Percentiles rank a stretch among this genome's conserved stretches.
These are phyloP conservation scores for Themeda triandra DNA, from an alignment of 176 grass and related monocot genomes.

Conservation along the genomic window DNA sequence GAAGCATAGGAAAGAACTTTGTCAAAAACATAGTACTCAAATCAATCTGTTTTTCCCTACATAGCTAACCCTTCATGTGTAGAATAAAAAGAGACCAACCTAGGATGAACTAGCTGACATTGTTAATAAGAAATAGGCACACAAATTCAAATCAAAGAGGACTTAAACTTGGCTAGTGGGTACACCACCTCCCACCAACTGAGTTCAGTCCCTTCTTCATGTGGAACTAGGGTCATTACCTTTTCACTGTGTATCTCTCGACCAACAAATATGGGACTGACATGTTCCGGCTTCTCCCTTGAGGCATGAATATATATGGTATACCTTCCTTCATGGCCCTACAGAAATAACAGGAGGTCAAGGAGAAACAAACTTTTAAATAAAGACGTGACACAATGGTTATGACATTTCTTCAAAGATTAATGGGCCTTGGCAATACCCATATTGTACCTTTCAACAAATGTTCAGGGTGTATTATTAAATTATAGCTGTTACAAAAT, in stretches of 20 bases:
- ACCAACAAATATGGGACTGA: slow-evolving; percentile 76
- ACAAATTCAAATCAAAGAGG: neutral
- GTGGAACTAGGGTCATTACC: slow-evolving; percentile 37
- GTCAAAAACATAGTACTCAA: slow-evolving; percentile 1
- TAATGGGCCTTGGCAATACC: neutral
- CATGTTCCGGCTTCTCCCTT: slow-evolving; percentile 72
- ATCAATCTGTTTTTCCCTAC: slow-evolving; percentile 3
- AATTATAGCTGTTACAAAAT: neutral
- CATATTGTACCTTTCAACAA: neutral
- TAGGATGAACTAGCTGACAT: neutral
- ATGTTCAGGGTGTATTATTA: neutral
- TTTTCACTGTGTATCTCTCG: slow-evolving; percentile 83
- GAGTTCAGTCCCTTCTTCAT: neutral
- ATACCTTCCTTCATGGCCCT: slow-evolving; percentile 88
- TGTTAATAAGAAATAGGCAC: neutral
- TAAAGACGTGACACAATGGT: neutral
- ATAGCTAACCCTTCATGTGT: neutral
- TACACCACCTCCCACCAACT: neutral
- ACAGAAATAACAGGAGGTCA: slow-evolving; percentile 14
- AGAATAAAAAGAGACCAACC: neutral
- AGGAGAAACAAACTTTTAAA: neutral
- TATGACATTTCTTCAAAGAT: neutral
- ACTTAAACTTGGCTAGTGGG: neutral
- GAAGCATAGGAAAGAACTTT: neutral
- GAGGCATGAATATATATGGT: slow-evolving; percentile 91